These are phyloP conservation scores for Hortaea sp. DNA, from an alignment of 2,329 filamentous ascomycete species.

Conservation along the genomic window DNA sequence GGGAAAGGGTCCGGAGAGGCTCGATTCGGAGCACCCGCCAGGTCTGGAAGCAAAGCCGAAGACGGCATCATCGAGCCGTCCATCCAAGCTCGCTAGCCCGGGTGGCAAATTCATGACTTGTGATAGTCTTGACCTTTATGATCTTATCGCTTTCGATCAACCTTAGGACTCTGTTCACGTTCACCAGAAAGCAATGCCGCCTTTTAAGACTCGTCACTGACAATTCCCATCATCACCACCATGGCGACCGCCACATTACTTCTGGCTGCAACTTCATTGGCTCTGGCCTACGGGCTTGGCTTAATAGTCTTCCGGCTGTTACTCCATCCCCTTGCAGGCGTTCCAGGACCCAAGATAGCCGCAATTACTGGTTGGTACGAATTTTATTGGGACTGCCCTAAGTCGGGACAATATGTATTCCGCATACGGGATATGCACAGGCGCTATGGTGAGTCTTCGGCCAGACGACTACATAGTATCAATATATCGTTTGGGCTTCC, in stretches of 20 bases:
- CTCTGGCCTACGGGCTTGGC: not conserved
- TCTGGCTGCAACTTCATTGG: not conserved
- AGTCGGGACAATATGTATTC: slow-evolving; percentile 10
- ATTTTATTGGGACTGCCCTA: slow-evolving; percentile 15
- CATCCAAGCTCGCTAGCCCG: no score
- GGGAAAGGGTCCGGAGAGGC: not conserved
- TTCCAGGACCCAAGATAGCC: slow-evolving; percentile 17
- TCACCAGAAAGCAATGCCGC: no score
- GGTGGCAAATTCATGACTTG: no score
- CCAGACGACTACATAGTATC: not conserved
- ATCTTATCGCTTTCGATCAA: no score
- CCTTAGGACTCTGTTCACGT: no score
- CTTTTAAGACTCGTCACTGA: no score
- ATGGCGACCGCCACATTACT: not conserved
- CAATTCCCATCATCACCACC: not conserved
- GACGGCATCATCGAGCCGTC: no score
- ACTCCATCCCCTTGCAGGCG: slow-evolving; percentile 13
- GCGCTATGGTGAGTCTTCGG: slow-evolving; percentile 3
- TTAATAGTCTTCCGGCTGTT: slow-evolving; percentile 9
- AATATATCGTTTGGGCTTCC: not conserved
- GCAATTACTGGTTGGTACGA: slow-evolving; percentile 15
- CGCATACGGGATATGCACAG: slow-evolving; percentile 11
- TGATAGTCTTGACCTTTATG: no score
- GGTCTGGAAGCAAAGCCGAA: no score
- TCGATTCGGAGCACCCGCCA: no score